These are phyloP conservation scores for Lepraria neglecta DNA, from an alignment of 495 filamentous ascomycete genomes.

Conservation along the genomic window DNA sequence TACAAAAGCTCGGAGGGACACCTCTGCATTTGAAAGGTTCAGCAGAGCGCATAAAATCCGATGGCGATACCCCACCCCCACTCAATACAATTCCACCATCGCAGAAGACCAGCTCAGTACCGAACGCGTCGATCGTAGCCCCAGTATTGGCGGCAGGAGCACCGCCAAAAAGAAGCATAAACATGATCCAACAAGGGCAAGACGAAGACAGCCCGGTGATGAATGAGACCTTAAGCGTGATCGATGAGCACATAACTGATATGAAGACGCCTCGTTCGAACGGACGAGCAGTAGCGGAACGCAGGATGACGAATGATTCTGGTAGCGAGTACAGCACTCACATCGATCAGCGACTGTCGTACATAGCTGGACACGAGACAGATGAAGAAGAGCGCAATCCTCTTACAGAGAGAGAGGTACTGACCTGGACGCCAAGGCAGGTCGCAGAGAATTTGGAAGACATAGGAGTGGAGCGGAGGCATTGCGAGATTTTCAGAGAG, in stretches of 20 bases:
- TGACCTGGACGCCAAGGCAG: slow-evolving; percentile 65
- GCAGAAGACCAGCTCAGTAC: slow-evolving; percentile 26
- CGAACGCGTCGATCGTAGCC: slow-evolving; percentile 28
- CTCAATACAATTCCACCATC: slow-evolving; percentile 27
- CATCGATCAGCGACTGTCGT: slow-evolving; percentile 69
- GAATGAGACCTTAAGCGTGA: slow-evolving; percentile 94
- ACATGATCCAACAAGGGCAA: slow-evolving; percentile 39
- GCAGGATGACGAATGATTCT: slow-evolving; percentile 64
- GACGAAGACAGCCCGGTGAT: slow-evolving; percentile 74
- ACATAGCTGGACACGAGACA: slow-evolving; percentile 83
- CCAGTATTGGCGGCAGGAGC: slow-evolving; percentile 1
- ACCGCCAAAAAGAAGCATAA: slow-evolving; percentile 40
- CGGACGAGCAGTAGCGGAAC: slow-evolving; percentile 41
- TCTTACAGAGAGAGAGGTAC: slow-evolving; percentile 58
- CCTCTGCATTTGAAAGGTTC: slow-evolving; percentile 8
- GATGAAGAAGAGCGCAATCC: slow-evolving; percentile 59
- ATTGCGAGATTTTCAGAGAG: slow-evolving; percentile 89
- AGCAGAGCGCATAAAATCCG: slow-evolving; percentile 12
- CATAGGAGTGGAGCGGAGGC: slow-evolving; percentile 69
- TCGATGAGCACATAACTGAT: slow-evolving; percentile 96
- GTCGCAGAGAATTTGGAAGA: slow-evolving; percentile 82
- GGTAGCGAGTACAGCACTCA: slow-evolving; percentile 85
- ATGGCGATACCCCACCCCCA: slow-evolving; percentile 25
- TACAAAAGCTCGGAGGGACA: slow-evolving; percentile 4
- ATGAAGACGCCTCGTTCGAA: slow-evolving; percentile 70